Conservation (phyloP, 148 eudicot species). For the Persicaria maculosa region DNA sequence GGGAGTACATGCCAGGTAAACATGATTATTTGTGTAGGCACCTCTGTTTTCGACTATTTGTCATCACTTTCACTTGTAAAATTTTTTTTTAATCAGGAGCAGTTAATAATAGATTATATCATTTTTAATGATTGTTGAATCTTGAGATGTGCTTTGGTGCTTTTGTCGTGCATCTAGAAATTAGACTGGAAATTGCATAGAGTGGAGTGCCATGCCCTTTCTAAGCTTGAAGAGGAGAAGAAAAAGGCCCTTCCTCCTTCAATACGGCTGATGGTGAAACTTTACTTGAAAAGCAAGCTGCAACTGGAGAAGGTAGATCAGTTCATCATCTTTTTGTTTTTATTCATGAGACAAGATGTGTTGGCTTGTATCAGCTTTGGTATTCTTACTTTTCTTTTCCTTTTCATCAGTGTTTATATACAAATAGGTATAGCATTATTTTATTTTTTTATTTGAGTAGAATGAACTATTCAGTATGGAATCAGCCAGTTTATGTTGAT, state of each 20-base stretch:
- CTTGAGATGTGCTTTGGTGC: background rate
- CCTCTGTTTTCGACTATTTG: background rate
- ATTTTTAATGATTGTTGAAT: background rate
- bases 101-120: background rate
- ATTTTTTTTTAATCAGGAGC: background rate
- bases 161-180: slow-evolving; percentile 36
- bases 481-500: background rate
- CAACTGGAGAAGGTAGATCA: slow-evolving; percentile 55
- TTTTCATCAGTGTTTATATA: background rate
- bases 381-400: background rate
- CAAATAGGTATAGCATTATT: background rate
- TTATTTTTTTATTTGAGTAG: background rate
- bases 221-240: slow-evolving; percentile 51
- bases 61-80: background rate
- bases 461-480: background rate
- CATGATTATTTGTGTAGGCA: background rate
- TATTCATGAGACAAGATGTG: background rate
- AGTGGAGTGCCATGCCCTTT: slow-evolving; percentile 61
- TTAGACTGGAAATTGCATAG: slow-evolving; percentile 90
- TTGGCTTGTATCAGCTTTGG: background rate
- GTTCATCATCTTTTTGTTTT: background rate
- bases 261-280: slow-evolving; percentile 80
- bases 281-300: slow-evolving; percentile 57
- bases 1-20: slow-evolving; percentile 84
- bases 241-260: slow-evolving; percentile 69